Base-by-base conservation (phyloP, 2,329 filamentous ascomycete species). In the Rutstroemia sydowiana region DNA sequence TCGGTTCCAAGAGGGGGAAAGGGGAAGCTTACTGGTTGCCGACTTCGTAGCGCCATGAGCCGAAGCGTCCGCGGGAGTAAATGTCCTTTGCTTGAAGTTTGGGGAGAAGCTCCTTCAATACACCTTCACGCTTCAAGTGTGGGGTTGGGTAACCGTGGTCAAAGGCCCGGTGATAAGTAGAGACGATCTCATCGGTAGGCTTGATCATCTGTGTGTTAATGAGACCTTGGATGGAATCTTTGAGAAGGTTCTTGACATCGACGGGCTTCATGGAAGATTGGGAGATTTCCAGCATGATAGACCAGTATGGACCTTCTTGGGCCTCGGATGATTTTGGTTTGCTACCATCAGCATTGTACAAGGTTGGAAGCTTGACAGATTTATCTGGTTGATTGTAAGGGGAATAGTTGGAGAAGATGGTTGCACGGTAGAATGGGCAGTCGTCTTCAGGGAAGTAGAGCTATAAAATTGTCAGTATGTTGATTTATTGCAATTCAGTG, bases 371-470 rank as follows among this genome's bases (percentile, higher is more conserved):
- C 78, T 95, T 93, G 68, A 78, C 84, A 53, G 85, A 83, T 54
- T 82, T 77, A 60, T 87, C 76, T 31, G 93, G 93, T 75, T 97
- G 93, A 79, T 98, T 98, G 82, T 95, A 84, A 48, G 92, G 93
- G 20, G 93, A 97, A 81, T 98, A 98, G 82, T 98, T 98, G 73
- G 92, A 97, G 82, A 98, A 98, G 75, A 98, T 97, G 68, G 93
- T 98, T 67, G 93, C 93, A 63, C 93, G 88, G 80, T 98, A 98
- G 80, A 98, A 98, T 69, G 90, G 90, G 78, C 90, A 96, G 80
- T 98, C 86, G 71, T 95, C 87, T 73, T 98, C 93, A 57, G 93
- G 93, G 83, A 97, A 98, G 82, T 98, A 98, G 61, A 98, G 78
- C 84, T 85, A 52, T 9, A 49, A 28, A 2, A 28, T 28, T n/a